Conservation (phyloP, 345 rosid genomes). For the Eutrema yunnanense region DNA sequence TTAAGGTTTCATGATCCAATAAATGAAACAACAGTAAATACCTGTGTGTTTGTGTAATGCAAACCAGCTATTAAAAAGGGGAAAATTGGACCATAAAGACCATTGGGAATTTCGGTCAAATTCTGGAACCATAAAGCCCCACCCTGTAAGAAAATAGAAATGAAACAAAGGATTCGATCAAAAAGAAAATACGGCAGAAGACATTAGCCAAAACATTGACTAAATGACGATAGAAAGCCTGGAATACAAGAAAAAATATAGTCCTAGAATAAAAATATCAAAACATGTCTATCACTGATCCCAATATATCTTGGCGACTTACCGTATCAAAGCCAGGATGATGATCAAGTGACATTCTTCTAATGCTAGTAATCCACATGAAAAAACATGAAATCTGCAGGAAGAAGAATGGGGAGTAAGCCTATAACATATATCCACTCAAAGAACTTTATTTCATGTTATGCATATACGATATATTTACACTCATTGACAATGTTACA, state of each 20-base stretch:
- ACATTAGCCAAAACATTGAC: background rate
- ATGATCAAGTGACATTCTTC: conserved; percentile 36
- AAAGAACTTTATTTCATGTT: background rate
- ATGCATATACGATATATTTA: background rate
- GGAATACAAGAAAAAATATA: background rate
- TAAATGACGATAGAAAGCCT: background rate
- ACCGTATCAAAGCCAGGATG: conserved; percentile 55
- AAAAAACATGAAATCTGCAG: conserved; percentile 66
- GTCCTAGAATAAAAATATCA: background rate
- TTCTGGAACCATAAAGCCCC: conserved; percentile 91
- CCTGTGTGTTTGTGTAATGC: conserved; percentile 83
- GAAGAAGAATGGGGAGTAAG: conserved; percentile 17
- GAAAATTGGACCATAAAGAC: conserved; percentile 56
- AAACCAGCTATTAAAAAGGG: conserved; percentile 70
- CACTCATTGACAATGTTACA: background rate
- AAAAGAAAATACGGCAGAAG: background rate
- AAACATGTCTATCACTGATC: background rate
- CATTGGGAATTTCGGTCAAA: conserved; percentile 73
- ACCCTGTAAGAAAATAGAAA: conserved; percentile 49
- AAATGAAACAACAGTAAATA: conserved; percentile 23
- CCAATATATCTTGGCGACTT: conserved; percentile 26
- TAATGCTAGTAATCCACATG: conserved; percentile 35
- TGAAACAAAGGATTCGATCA: conserved; percentile 1
- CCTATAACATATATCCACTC: background rate
- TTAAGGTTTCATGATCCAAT: background rate